Conservation (phyloP, 805 yeast genomes). For the Wickerhamia fluorescens region DNA sequence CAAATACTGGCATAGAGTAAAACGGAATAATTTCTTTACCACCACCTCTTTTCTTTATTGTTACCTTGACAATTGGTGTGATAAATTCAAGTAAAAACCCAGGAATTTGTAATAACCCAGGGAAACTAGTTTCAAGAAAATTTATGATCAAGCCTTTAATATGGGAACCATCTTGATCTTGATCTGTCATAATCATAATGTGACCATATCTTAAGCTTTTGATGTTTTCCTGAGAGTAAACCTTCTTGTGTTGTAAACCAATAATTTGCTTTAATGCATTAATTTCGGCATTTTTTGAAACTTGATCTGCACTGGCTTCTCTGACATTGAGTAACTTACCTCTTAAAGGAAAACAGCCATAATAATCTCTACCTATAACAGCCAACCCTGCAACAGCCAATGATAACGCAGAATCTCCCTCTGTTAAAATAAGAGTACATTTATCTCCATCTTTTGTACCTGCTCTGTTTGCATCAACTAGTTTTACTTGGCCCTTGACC, state of each 20-base stretch:
- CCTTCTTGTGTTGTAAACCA: slow-evolving; percentile 90
- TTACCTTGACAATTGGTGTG: slow-evolving; percentile 93
- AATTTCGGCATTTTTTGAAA: slow-evolving; percentile 87
- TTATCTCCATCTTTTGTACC: slow-evolving; percentile 89
- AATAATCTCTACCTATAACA: slow-evolving; percentile 90
- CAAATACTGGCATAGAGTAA: slow-evolving; percentile 94
- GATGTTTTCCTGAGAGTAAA: slow-evolving; percentile 54
- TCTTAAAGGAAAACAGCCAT: slow-evolving; percentile 91
- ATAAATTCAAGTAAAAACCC: slow-evolving; percentile 91
- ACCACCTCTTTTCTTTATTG: slow-evolving; percentile 49
- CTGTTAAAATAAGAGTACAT: slow-evolving; percentile 90
- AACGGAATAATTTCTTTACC: slow-evolving; percentile 59
- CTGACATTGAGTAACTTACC: slow-evolving; percentile 94
- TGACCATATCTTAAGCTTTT: slow-evolving; percentile 86
- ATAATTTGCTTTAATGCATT: slow-evolving; percentile 92
- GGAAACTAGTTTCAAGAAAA: slow-evolving; percentile 88
- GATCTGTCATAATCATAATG: slow-evolving; percentile 99
- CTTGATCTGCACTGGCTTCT: slow-evolving; percentile 95
- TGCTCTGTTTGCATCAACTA: slow-evolving; percentile 94
- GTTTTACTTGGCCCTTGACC: slow-evolving; percentile 80
- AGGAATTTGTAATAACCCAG: slow-evolving; percentile 84
- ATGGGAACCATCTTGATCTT: slow-evolving; percentile 98
- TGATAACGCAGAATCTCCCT: slow-evolving; percentile 93
- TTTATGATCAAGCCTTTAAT: slow-evolving; percentile 93
- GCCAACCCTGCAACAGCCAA: slow-evolving; percentile 90